phyloP scores from a whole-genome alignment of 768 basidiomycete genomes.

The Phlebiopsis gigantea region DNA sequence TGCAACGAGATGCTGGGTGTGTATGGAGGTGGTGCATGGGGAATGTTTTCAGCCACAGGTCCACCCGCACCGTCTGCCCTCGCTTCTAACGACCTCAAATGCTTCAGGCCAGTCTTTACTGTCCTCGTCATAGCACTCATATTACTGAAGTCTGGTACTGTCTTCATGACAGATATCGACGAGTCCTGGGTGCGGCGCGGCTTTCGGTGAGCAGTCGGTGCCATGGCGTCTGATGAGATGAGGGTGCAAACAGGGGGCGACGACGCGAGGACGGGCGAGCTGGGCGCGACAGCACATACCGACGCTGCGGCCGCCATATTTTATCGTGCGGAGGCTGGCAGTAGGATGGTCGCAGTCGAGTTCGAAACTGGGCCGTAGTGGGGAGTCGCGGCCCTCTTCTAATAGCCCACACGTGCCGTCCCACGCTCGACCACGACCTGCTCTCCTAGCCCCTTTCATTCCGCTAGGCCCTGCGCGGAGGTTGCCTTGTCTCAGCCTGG shows the following conservation, averaged over 20 bases:
- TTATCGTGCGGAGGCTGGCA: not conserved
- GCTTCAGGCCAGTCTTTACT: not conserved
- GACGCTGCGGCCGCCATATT: not conserved
- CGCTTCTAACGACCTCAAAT: not conserved
- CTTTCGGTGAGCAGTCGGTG: not conserved
- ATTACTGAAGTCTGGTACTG: not conserved
- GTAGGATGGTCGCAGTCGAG: not conserved
- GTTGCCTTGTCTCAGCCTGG: not conserved
- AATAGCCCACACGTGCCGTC: not conserved
- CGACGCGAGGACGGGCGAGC: not conserved
- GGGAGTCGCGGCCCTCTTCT: not conserved
- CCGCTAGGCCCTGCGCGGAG: not conserved
- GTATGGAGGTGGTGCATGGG: slow-evolving; percentile 11
- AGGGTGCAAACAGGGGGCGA: not conserved
- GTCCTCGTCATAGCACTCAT: not conserved
- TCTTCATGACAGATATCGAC: not conserved
- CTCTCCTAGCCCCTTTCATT: not conserved
- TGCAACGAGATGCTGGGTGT: slow-evolving; percentile 8
- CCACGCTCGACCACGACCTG: not conserved
- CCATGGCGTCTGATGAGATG: not conserved
- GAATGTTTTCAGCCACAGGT: not conserved
- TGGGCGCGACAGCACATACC: not conserved
- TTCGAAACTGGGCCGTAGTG: not conserved
- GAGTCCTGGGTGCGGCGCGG: not conserved
- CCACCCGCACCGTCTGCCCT: not conserved